Conservation (phyloP, 148 eudicot species). For the Spergularia marina region DNA sequence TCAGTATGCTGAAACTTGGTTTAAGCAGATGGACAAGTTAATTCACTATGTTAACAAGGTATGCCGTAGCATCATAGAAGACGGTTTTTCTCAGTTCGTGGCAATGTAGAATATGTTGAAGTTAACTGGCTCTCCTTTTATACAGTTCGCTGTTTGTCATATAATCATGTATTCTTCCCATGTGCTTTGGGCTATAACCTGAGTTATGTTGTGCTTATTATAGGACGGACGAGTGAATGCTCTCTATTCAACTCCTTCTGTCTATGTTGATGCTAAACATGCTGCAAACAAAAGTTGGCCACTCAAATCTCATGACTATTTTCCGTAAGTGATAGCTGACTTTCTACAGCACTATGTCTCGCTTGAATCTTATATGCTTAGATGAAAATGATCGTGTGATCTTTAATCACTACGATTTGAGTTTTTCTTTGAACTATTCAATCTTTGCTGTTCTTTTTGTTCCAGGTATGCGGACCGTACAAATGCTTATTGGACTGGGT, state of each 20-base stretch:
- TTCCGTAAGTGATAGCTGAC: conserved; percentile 56
- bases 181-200: not conserved
- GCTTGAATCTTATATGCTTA: not conserved
- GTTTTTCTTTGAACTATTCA: not conserved
- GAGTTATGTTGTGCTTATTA: conserved; percentile 6
- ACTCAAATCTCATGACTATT: conserved; percentile 72
- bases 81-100: not conserved
- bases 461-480: conserved; percentile 68
- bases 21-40: conserved; percentile 89
- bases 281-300: conserved; percentile 72
- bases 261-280: conserved; percentile 80
- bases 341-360: conserved; percentile 2
- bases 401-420: not conserved
- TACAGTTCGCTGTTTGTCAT: too few species aligned
- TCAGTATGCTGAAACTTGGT: conserved; percentile 94
- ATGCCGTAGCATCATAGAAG: not conserved
- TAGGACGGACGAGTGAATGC: conserved; percentile 93
- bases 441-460: not conserved
- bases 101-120: not conserved
- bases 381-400: not conserved
- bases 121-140: too few species aligned
- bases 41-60: conserved; percentile 88
- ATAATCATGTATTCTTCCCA: not conserved
- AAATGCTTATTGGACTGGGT: conserved; percentile 87
- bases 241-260: conserved; percentile 85